Evolutionary conservation across 768 basidiomycete genomes (phyloP).

Genomic region (Collybiopsis luxurians): DNA sequence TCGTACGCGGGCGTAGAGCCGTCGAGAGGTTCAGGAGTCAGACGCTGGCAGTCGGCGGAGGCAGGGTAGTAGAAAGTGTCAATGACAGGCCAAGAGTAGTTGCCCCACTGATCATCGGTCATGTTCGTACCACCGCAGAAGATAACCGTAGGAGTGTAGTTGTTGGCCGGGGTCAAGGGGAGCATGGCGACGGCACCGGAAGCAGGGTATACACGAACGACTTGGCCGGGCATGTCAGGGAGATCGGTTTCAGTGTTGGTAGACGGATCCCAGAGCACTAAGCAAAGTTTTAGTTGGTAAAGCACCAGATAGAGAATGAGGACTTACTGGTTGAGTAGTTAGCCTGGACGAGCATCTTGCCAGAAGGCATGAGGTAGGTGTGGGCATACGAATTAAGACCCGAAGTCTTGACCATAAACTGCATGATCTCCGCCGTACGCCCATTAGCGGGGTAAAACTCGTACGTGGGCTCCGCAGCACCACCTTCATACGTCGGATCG

Average conservation of each 20-base stretch:
- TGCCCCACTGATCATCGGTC: slow-evolving; percentile 68
- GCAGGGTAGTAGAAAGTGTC: slow-evolving; percentile 75
- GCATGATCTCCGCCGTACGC: slow-evolving; percentile 45
- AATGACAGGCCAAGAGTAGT: slow-evolving; percentile 70
- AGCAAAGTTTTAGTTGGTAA: slow-evolving; percentile 1
- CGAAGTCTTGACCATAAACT: slow-evolving; percentile 69
- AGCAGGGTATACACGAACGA: slow-evolving; percentile 86
- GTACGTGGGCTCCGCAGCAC: slow-evolving; percentile 77
- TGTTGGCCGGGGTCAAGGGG: slow-evolving; percentile 85
- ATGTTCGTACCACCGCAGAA: slow-evolving; percentile 92
- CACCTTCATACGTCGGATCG: slow-evolving; percentile 60
- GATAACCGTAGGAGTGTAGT: slow-evolving; percentile 79
- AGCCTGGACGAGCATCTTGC: slow-evolving; percentile 79
- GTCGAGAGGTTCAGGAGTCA: slow-evolving; percentile 81
- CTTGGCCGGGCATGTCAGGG: slow-evolving; percentile 69
- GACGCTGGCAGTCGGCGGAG: slow-evolving; percentile 71
- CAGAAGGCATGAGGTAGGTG: slow-evolving; percentile 72
- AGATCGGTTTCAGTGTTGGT: slow-evolving; percentile 59
- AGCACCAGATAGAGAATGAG: slow-evolving; percentile 4
- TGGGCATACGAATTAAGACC: slow-evolving; percentile 80
- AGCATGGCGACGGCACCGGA: slow-evolving; percentile 89
- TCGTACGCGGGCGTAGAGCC: slow-evolving; percentile 58
- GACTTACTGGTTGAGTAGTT: slow-evolving; percentile 72
- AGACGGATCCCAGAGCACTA: slow-evolving; percentile 52
- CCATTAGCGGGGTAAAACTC: slow-evolving; percentile 77